A percentile compares a stretch with the other conserved stretches of the same genome.
Evolutionary conservation across 768 basidiomycete genomes (phyloP).

Genomic region (Hygrocybe coccinea): DNA sequence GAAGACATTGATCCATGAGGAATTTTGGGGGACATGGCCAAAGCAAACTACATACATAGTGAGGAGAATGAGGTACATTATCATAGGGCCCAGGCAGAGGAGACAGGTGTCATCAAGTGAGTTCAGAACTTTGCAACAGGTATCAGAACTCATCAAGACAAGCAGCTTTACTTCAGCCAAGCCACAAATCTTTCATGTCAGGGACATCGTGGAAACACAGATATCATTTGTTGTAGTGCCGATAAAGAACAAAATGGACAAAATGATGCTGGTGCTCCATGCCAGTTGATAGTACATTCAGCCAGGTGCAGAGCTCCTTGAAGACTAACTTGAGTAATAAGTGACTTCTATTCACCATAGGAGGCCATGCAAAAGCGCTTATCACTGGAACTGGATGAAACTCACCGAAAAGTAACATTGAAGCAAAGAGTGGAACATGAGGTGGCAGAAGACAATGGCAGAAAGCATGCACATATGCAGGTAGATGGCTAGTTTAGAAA

Average conservation of each 20-base stretch:
- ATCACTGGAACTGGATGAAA: neutral
- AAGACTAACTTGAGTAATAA: no score
- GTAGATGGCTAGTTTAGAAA: no score
- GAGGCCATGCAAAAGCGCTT: neutral
- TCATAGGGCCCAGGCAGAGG: neutral
- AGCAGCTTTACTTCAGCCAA: neutral
- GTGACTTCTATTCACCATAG: neutral
- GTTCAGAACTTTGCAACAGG: no score
- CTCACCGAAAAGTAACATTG: neutral
- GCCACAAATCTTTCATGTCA: slow-evolving; percentile 3
- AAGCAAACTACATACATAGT: slow-evolving; percentile 5
- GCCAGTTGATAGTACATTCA: slow-evolving; percentile 10
- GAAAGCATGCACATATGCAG: neutral
- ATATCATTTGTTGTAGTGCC: slow-evolving; percentile 11
- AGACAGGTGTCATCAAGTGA: neutral
- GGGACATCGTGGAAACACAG: slow-evolving; percentile 13
- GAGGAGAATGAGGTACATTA: slow-evolving; percentile 17
- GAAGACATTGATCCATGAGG: slow-evolving; percentile 6
- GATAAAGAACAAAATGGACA: slow-evolving; percentile 6
- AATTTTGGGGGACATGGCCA: slow-evolving; percentile 1
- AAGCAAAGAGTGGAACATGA: no score
- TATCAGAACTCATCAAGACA: neutral
- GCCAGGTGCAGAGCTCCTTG: neutral
- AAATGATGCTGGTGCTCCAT: slow-evolving; percentile 9
- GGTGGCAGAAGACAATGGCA: neutral